Percentiles rank a stretch among this genome's conserved stretches.
Evolutionary conservation across 768 basidiomycete species (phyloP).

Genomic region (Lentinula raphanica): DNA sequence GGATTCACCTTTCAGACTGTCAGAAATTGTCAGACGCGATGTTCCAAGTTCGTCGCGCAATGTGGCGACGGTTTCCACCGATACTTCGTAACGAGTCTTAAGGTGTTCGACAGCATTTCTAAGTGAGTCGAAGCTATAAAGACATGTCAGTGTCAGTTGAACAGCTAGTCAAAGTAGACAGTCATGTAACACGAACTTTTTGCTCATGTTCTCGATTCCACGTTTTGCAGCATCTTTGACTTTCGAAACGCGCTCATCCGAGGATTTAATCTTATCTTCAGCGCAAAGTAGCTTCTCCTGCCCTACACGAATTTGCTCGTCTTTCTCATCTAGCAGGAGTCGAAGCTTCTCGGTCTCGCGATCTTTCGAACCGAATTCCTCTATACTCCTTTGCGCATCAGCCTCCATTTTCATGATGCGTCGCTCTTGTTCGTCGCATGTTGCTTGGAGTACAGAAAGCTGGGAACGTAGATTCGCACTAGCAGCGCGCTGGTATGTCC

Average conservation of each 20-base stretch:
- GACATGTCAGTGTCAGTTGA: background rate
- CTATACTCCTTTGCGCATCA: slow-evolving; percentile 9
- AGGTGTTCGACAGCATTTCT: slow-evolving; percentile 24
- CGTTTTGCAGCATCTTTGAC: slow-evolving; percentile 12
- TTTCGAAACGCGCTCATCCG: slow-evolving; percentile 6
- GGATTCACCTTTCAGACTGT: slow-evolving; percentile 21
- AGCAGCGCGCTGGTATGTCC: slow-evolving; percentile 12
- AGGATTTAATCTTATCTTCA: slow-evolving; percentile 1
- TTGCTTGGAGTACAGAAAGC: slow-evolving; percentile 10
- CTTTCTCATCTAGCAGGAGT: slow-evolving; percentile 2
- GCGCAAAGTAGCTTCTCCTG: background rate
- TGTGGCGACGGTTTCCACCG: slow-evolving; percentile 18
- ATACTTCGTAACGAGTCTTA: slow-evolving; percentile 18
- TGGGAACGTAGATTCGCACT: slow-evolving; percentile 16
- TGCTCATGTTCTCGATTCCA: slow-evolving; percentile 13
- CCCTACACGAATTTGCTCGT: background rate
- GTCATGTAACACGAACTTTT: slow-evolving; percentile 12
- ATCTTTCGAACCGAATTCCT: slow-evolving; percentile 3
- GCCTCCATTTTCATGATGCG: slow-evolving; percentile 16
- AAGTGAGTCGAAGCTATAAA: slow-evolving; percentile 22
- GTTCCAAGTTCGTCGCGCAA: slow-evolving; percentile 20
- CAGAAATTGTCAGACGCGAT: slow-evolving; percentile 16
- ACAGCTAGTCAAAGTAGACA: background rate
- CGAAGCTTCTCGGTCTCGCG: background rate
- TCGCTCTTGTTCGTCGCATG: slow-evolving; percentile 11